phyloP scores from a whole-genome alignment of 176 grass and related monocot genomes.

The Eleusine coracana region DNA sequence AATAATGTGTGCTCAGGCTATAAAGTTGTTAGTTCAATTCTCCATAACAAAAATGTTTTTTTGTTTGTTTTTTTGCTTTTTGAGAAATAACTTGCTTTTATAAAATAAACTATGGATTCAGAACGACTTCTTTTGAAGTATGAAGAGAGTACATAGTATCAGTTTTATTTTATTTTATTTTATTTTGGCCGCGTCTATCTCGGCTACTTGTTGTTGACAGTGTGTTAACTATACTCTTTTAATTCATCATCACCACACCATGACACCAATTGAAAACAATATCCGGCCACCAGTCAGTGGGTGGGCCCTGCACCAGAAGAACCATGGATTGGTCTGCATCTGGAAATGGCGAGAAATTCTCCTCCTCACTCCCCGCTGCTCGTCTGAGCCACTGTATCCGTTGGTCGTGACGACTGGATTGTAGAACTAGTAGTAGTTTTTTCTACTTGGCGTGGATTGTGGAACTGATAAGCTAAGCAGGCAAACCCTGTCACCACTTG shows the following conservation, averaged over 20 bases:
- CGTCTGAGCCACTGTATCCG: not conserved
- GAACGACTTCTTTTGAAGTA: no score
- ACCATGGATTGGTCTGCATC: not conserved
- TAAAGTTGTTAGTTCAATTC: no score
- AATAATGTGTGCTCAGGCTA: no score
- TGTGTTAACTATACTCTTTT: not conserved
- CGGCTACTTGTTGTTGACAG: not conserved
- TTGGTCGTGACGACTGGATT: not conserved
- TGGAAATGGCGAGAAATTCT: not conserved
- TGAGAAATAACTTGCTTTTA: no score
- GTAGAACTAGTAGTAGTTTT: no score
- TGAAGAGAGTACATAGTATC: no score
- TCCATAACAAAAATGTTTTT: no score
- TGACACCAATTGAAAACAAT: not conserved
- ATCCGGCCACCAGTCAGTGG: not conserved
- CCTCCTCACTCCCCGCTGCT: not conserved
- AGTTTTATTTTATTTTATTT: not conserved
- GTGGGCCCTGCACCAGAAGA: not conserved
- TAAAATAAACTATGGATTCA: no score
- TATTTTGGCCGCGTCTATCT: not conserved
- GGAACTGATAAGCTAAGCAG: not conserved
- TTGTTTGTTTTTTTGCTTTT: no score
- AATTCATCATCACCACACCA: not conserved
- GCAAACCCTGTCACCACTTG: not conserved
- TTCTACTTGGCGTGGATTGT: not conserved